Evolutionary conservation across 306 rosid genomes (phyloP).

Genomic region (Cercis canadensis): DNA sequence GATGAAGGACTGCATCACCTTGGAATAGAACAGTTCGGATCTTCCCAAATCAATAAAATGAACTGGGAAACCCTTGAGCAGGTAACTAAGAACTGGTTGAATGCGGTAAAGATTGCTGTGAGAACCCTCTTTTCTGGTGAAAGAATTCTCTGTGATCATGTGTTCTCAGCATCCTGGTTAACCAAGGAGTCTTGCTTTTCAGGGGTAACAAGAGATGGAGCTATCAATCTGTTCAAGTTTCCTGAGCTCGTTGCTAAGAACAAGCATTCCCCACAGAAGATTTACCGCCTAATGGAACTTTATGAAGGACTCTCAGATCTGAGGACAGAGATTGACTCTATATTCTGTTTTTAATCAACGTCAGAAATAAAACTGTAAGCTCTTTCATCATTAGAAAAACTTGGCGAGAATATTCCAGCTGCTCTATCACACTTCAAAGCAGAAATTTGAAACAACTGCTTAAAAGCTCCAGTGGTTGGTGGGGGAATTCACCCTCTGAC

Average conservation of each 20-base stretch:
- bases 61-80: slow-evolving; percentile 6
- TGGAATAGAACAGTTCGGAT: too few species aligned
- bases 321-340: slow-evolving; percentile 64
- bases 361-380: slow-evolving; percentile 41
- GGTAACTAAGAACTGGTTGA: slow-evolving; percentile 70
- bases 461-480: too few species aligned
- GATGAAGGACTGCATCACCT: slow-evolving; percentile 52
- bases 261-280: slow-evolving; percentile 80
- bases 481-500: slow-evolving; percentile 55
- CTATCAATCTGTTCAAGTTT: slow-evolving; percentile 58
- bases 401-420: slow-evolving; percentile 38
- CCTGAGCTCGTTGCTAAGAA: slow-evolving; percentile 76
- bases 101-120: slow-evolving; percentile 64
- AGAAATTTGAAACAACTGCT: too few species aligned
- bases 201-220: slow-evolving; percentile 65
- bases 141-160: slow-evolving; percentile 65
- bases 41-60: too few species aligned
- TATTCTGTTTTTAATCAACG: slow-evolving; percentile 55
- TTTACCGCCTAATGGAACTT: slow-evolving; percentile 68
- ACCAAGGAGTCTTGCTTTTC: slow-evolving; percentile 62
- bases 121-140: slow-evolving; percentile 70
- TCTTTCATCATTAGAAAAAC: slow-evolving; percentile 33
- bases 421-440: too few species aligned
- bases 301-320: slow-evolving; percentile 65
- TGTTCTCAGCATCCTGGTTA: slow-evolving; percentile 51